Evolutionary conservation across 2,329 filamentous ascomycete species (phyloP), one percentile per base, ranked within the genome.

Genomic region (Paramyrothecium sp.): DNA sequence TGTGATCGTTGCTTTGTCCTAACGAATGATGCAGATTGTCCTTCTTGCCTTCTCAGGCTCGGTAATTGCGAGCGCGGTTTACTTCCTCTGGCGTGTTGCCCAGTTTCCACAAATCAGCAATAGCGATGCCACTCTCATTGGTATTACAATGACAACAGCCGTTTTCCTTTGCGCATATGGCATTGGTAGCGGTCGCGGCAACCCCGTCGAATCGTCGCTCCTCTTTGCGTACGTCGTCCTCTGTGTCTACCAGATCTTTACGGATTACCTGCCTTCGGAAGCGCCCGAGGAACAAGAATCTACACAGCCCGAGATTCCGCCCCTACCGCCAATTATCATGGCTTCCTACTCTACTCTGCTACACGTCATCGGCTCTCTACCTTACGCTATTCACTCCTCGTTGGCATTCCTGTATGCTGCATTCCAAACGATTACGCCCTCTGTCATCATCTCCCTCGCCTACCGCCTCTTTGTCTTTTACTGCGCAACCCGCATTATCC

Each of bases 211-310:
- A 75, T 96, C 92, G 64, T 97, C 94, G 21, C 80, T 99, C 12
- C 83, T 99, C 58, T 98, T 99, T 61, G 94, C 95, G 68, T 99
- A 99, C 74, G 87, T 97, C 60, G 95, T 97, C n/a, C 88, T 99
- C 61, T 98, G 94, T 78, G 90, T 98, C 69, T 99, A 98, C 77
- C 95, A 99, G 74, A 98, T 98, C 73, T 98, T 98, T 74, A 99
- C 95, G 67, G 95, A 99, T 75, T 98, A 98, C 75, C 86, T 94
- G 64, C 92, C 95, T 3, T 93, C 90, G 33, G 82, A 86, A 30
- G 76, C 79, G 3, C 74, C 80, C 3, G 81, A 81, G 51, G 75
- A 76, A 58, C 72, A 79, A 53, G 74, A 77, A 33, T 71, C 76
- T 2, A 69, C 84, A 16, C 89, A 96, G 59, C 87, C 90, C n/a